A percentile compares a stretch with the other conserved stretches of the same genome.
phyloP scores from a whole-genome alignment of 805 yeast genomes.

The Zygosaccharomyces kombuchaensis region DNA sequence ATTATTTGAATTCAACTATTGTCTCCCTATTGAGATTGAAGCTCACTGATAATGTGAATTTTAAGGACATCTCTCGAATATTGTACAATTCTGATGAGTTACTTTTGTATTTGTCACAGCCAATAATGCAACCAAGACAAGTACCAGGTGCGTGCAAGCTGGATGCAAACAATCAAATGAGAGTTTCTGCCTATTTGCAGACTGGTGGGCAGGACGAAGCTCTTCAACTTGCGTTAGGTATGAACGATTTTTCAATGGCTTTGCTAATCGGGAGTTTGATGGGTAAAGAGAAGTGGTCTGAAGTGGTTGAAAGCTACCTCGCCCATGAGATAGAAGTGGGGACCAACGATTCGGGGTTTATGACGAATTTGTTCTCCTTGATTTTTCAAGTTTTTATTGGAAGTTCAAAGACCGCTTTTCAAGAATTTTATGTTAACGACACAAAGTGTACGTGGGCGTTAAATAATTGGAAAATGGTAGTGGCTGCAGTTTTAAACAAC shows the following conservation, averaged over 20 bases:
- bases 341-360: constrained; percentile 37
- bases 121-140: constrained; percentile 12
- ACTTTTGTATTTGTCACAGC: constrained; percentile 24
- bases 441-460: constrained; percentile 47
- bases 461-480: constrained; percentile 48
- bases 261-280: constrained; percentile 62
- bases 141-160: constrained; percentile 39
- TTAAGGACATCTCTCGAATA: constrained; percentile 35
- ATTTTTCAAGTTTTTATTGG: constrained; percentile 65
- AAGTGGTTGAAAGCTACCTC: constrained; percentile 55
- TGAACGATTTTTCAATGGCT: constrained; percentile 74
- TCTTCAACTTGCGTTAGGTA: constrained; percentile 52
- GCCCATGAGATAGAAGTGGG: constrained; percentile 43
- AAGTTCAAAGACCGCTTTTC: constrained; percentile 49
- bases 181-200: constrained; percentile 41
- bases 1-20: constrained; percentile 20
- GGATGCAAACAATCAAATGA: constrained; percentile 33
- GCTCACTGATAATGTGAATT: constrained; percentile 22
- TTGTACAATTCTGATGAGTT: constrained; percentile 35
- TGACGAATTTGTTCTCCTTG: constrained; percentile 44
- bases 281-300: constrained; percentile 57
- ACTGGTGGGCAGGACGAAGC: constrained; percentile 68
- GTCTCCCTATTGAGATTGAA: constrained; percentile 27
- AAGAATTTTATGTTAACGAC: constrained; percentile 41
- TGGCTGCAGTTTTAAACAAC: constrained; percentile 40